Evolutionary conservation across 495 filamentous ascomycete genomes (phyloP).

Genomic region (Thermochaetoides thermophila): DNA sequence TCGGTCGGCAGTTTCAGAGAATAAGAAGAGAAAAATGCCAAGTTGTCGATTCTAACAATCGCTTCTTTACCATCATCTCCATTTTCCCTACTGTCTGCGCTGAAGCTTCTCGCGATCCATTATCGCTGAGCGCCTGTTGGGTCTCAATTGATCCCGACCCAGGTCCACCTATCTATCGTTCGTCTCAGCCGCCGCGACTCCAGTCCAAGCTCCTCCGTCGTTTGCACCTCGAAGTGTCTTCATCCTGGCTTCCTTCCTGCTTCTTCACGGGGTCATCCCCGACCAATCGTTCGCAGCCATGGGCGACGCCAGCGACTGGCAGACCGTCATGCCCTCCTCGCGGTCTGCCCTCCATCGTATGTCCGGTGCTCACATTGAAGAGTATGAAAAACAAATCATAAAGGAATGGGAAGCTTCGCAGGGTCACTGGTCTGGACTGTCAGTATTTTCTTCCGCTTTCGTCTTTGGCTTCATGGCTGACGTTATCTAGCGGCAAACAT

Average conservation of each 20-base stretch:
- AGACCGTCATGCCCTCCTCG: constrained; percentile 19
- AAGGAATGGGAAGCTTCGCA: constrained; percentile 18
- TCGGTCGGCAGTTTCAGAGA: too few species aligned
- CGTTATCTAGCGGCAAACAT: constrained; percentile 17
- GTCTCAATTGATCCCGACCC: too few species aligned
- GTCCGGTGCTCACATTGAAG: constrained; percentile 14
- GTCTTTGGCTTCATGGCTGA: constrained; percentile 2
- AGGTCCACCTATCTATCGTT: too few species aligned
- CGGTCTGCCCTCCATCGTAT: constrained; percentile 18
- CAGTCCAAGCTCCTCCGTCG: neutral
- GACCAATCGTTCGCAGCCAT: constrained; percentile 8
- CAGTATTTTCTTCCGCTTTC: constrained; percentile 2
- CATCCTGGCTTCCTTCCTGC: neutral
- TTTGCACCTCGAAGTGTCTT: neutral
- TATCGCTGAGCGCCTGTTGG: too few species aligned
- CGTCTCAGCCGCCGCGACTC: too few species aligned
- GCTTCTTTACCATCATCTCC: too few species aligned
- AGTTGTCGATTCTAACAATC: too few species aligned
- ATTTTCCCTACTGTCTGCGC: too few species aligned
- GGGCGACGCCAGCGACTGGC: constrained; percentile 18
- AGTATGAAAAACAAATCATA: constrained; percentile 17
- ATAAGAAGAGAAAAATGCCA: too few species aligned
- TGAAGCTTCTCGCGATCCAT: too few species aligned
- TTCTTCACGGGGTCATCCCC: constrained; percentile 1
- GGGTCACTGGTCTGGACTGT: constrained; percentile 23